A percentile compares a stretch with the other conserved stretches of the same genome.
These are phyloP conservation scores for Podospora australis DNA, from an alignment of 495 filamentous ascomycete genomes.

Conservation along the genomic window DNA sequence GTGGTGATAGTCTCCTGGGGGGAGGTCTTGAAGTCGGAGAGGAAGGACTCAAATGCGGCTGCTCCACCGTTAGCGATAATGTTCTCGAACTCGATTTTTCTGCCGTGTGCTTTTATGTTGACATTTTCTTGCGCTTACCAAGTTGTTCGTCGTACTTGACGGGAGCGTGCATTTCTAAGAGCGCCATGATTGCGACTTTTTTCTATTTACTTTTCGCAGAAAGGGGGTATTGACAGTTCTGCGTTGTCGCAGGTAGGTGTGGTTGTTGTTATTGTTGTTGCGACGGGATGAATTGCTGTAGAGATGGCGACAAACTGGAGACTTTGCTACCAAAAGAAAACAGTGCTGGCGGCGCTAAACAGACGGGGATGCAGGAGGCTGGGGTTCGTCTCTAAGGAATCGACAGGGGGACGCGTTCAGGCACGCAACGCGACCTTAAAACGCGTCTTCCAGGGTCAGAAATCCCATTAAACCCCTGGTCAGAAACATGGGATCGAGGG, in stretches of 20 bases:
- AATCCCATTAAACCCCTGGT: conserved; percentile 8
- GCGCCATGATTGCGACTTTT: conserved; percentile 56
- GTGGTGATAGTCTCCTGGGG: conserved; percentile 65
- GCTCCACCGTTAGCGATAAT: conserved; percentile 9
- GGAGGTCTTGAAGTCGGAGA: conserved; percentile 79
- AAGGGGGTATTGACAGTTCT: too few species aligned
- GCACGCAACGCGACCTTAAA: conserved; percentile 1
- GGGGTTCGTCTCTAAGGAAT: conserved; percentile 6
- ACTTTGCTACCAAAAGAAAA: conserved; percentile 4
- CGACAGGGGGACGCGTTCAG: conserved; percentile 15
- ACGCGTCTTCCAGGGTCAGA: conserved; percentile 23
- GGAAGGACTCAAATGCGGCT: conserved; percentile 84
- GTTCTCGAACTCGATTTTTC: neutral
- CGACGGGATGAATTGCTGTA: neutral
- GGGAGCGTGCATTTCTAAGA: conserved; percentile 63
- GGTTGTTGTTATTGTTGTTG: conserved; percentile 2
- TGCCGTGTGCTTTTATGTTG: neutral
- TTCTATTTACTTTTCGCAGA: conserved; percentile 9
- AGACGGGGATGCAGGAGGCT: conserved; percentile 17
- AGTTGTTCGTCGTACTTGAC: conserved; percentile 86
- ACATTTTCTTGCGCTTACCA: conserved; percentile 40
- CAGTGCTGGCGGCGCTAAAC: conserved; percentile 9
- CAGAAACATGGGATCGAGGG: neutral
- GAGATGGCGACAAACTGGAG: neutral
- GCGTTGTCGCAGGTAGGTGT: neutral